Percentiles rank a stretch among this genome's conserved stretches.
Conservation (phyloP, 148 eudicot genomes). For the Spergularia bocconei region DNA sequence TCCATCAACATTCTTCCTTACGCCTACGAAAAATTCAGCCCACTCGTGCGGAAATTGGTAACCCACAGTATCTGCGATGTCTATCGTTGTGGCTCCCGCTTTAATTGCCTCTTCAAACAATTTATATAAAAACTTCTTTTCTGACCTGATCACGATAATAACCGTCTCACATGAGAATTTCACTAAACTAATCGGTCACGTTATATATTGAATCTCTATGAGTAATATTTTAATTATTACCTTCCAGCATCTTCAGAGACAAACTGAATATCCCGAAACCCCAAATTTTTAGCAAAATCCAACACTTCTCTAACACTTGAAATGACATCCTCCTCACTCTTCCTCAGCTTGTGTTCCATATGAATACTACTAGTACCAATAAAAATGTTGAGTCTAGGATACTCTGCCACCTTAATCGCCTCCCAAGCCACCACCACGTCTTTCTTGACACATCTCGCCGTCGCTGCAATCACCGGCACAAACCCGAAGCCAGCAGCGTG, state of each 20-base stretch:
- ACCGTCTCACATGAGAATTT: no score
- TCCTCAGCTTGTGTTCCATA: constrained; percentile 62
- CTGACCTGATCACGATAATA: background rate
- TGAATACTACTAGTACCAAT: constrained; percentile 68
- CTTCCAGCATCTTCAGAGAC: constrained; percentile 74
- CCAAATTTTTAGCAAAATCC: constrained; percentile 54
- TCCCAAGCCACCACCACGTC: constrained; percentile 68
- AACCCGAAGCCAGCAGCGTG: constrained; percentile 26
- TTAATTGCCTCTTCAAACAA: constrained; percentile 18
- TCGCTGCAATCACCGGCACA: constrained; percentile 37
- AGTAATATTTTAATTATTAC: constrained; percentile 16
- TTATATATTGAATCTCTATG: no score
- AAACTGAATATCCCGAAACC: constrained; percentile 57
- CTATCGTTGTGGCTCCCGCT: constrained; percentile 17
- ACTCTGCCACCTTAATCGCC: constrained; percentile 50
- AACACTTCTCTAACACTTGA: constrained; percentile 56
- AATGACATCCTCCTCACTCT: constrained; percentile 51
- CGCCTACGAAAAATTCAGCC: constrained; percentile 6
- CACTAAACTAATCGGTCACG: no score
- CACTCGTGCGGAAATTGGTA: constrained; percentile 18
- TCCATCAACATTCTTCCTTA: background rate
- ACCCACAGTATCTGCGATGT: constrained; percentile 16
- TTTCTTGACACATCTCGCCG: constrained; percentile 56
- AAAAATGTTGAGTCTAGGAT: constrained; percentile 55
- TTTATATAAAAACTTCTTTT: constrained; percentile 11